These are phyloP conservation scores for Silybum marianum DNA, from an alignment of 129 eudicot genomes.

Conservation along the genomic window DNA sequence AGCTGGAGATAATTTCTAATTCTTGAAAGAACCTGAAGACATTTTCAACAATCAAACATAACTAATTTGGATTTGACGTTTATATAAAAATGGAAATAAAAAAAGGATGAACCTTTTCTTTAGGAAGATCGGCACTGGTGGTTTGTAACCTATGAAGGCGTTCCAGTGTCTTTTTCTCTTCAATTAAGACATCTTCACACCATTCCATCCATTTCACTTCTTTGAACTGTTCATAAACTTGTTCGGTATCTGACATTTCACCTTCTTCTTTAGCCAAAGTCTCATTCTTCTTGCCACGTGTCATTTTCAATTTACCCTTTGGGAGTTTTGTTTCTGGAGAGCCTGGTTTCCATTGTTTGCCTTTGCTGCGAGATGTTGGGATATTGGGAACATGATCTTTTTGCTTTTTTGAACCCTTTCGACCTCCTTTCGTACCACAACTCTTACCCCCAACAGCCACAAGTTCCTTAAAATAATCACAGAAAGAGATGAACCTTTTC, in stretches of 20 bases:
- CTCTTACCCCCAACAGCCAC: conserved; percentile 80
- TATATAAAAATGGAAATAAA: no score
- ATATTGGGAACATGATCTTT: conserved; percentile 43
- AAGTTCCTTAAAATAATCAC: conserved; percentile 60
- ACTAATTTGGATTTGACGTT: neutral
- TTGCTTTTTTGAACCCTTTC: conserved; percentile 70
- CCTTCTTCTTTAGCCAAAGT: conserved; percentile 95
- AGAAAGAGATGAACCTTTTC: neutral
- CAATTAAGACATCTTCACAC: conserved; percentile 92
- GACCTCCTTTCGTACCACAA: conserved; percentile 60
- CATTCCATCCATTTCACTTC: conserved; percentile 99
- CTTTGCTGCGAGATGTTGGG: conserved; percentile 52
- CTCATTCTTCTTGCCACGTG: conserved; percentile 63
- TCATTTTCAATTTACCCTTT: conserved; percentile 44
- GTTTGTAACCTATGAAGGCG: conserved; percentile 88
- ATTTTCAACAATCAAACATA: conserved; percentile 6
- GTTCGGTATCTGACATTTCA: conserved; percentile 96
- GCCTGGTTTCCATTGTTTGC: conserved; percentile 57
- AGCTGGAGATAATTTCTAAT: conserved; percentile 86
- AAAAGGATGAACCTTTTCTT: conserved; percentile 70
- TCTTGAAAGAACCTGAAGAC: conserved; percentile 75
- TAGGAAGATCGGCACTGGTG: conserved; percentile 91
- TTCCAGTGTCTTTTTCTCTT: conserved; percentile 78
- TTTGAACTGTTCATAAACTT: conserved; percentile 91
- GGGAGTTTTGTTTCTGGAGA: conserved; percentile 41